A percentile compares a stretch with the other conserved stretches of the same genome.
Evolutionary conservation across 345 rosid species (phyloP).

Genomic region (Aegle marmelos): DNA sequence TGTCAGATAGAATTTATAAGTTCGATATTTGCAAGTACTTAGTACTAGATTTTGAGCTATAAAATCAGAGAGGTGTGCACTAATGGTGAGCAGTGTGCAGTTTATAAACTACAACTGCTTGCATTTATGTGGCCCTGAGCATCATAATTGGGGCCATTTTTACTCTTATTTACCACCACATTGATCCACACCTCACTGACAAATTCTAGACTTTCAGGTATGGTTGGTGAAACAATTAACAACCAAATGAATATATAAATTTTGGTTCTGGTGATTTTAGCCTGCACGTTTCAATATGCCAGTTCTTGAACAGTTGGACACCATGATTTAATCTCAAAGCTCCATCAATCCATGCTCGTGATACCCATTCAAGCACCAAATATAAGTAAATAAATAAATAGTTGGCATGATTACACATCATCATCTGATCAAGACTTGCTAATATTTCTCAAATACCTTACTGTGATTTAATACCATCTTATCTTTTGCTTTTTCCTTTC

Average conservation of each 20-base stretch:
- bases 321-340: neutral
- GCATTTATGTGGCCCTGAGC: conserved; percentile 5
- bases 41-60: neutral
- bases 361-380: neutral
- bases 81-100: conserved; percentile 4
- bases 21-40: no score
- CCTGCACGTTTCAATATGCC: neutral
- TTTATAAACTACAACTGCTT: neutral
- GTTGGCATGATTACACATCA: neutral
- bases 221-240: neutral
- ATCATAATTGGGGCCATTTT: neutral
- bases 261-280: neutral
- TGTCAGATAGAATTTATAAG: neutral
- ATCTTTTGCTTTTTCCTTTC: neutral
- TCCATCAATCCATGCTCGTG: neutral
- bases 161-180: neutral
- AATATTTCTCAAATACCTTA: neutral
- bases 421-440: neutral
- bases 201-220: neutral
- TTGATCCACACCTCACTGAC: neutral
- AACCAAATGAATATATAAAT: neutral
- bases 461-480: neutral
- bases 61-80: neutral
- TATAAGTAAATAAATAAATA: neutral
- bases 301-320: neutral